Evolutionary conservation across 352 stramenopile genomes (phyloP).

Genomic region (Elongisporangium senticosum): DNA sequence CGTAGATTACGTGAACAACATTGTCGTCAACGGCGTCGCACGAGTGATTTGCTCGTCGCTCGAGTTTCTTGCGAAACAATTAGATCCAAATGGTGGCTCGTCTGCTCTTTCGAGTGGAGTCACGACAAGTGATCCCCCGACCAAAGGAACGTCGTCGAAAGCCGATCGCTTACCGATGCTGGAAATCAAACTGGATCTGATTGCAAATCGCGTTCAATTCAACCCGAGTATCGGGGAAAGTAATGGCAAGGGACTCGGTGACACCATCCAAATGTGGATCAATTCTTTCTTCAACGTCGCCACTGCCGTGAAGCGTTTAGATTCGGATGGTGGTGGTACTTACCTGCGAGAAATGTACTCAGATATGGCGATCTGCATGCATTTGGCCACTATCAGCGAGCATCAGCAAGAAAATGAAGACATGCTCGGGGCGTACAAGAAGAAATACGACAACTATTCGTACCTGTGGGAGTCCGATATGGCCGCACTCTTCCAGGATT

Average conservation of each 20-base stretch:
- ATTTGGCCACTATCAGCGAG: slow-evolving; percentile 92
- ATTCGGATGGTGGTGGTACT: slow-evolving; percentile 91
- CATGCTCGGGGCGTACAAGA: slow-evolving; percentile 90
- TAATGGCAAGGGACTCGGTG: slow-evolving; percentile 91
- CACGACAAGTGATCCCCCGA: neutral
- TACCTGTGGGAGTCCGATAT: slow-evolving; percentile 97
- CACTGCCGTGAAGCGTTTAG: slow-evolving; percentile 94
- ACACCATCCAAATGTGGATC: slow-evolving; percentile 96
- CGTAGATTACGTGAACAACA: slow-evolving; percentile 97
- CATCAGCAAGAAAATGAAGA: slow-evolving; percentile 90
- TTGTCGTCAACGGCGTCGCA: slow-evolving; percentile 93
- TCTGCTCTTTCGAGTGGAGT: neutral
- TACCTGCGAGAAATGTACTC: slow-evolving; percentile 97
- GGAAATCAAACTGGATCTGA: slow-evolving; percentile 95
- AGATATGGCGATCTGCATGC: slow-evolving; percentile 94
- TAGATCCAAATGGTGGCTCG: slow-evolving; percentile 79
- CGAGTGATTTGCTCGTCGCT: slow-evolving; percentile 79
- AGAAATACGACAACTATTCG: slow-evolving; percentile 92
- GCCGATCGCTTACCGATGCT: slow-evolving; percentile 88
- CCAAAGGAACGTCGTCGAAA: slow-evolving; percentile 29
- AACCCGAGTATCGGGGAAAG: slow-evolving; percentile 84
- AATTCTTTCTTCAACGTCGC: slow-evolving; percentile 96
- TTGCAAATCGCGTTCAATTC: slow-evolving; percentile 84
- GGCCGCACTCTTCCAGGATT: slow-evolving; percentile 88
- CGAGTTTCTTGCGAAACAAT: slow-evolving; percentile 92